These are phyloP conservation scores for Lathyrus oleraceus DNA, from an alignment of 306 rosid genomes.

Conservation along the genomic window DNA sequence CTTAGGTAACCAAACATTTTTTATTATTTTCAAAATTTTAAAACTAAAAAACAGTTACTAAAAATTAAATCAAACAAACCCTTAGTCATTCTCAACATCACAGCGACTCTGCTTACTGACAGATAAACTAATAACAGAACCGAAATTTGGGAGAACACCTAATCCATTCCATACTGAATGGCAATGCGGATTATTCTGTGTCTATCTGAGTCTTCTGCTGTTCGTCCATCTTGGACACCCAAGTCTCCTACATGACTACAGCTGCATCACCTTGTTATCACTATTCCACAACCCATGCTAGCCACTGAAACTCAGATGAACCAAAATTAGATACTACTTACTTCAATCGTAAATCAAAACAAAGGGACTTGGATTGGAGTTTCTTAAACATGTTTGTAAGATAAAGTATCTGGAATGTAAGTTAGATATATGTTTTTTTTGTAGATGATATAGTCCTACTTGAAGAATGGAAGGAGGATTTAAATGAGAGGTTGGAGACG, in stretches of 20 bases:
- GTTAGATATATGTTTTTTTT: too few relatives aligned
- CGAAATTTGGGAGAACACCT: not conserved
- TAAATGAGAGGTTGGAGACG: too few relatives aligned
- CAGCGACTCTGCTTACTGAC: not conserved
- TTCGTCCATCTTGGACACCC: constrained; percentile 9
- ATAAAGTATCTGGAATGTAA: too few relatives aligned
- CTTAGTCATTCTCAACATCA: not conserved
- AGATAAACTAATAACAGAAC: not conserved
- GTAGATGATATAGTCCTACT: too few relatives aligned
- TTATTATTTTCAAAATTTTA: too few relatives aligned
- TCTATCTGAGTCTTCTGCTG: not conserved
- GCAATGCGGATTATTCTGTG: not conserved
- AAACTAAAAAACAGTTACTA: too few relatives aligned
- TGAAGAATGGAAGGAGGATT: too few relatives aligned
- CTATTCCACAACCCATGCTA: not conserved
- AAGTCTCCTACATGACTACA: not conserved
- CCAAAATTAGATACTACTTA: not conserved
- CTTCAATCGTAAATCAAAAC: not conserved
- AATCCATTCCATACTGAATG: not conserved
- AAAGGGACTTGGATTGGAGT: not conserved
- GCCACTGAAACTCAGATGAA: not conserved
- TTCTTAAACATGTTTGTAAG: not conserved
- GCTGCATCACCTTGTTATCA: not conserved
- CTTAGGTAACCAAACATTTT: too few relatives aligned
- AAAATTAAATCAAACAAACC: too few relatives aligned